Evolutionary conservation across 768 basidiomycete species (phyloP).

Genomic region (Boletales sp.): DNA sequence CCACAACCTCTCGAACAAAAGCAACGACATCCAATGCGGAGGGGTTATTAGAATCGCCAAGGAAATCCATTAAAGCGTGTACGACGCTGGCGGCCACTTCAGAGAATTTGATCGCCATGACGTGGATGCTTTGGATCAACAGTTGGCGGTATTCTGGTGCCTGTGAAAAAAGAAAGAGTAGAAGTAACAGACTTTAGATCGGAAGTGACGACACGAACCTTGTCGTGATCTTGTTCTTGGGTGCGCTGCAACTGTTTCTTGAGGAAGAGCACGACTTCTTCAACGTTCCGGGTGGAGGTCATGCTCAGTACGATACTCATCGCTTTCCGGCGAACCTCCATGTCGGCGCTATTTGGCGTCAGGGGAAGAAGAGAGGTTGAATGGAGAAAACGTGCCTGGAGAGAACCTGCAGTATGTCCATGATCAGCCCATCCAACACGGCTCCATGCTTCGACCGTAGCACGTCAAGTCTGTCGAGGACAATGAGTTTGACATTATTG

Average conservation of each 20-base stretch:
- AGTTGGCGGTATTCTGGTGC: slow-evolving; percentile 93
- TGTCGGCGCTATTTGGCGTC: slow-evolving; percentile 63
- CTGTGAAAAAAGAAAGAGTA: slow-evolving; percentile 35
- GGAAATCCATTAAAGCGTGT: slow-evolving; percentile 89
- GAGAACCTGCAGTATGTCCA: slow-evolving; percentile 92
- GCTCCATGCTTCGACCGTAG: slow-evolving; percentile 83
- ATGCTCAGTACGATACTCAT: slow-evolving; percentile 86
- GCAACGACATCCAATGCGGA: slow-evolving; percentile 94
- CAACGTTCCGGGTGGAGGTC: slow-evolving; percentile 92
- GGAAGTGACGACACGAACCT: slow-evolving; percentile 43
- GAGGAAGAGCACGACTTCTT: slow-evolving; percentile 92
- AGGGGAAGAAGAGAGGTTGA: not conserved
- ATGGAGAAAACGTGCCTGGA: slow-evolving; percentile 50
- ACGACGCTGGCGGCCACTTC: slow-evolving; percentile 96
- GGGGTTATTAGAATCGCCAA: slow-evolving; percentile 92
- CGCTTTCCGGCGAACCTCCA: slow-evolving; percentile 94
- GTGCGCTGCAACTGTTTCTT: slow-evolving; percentile 98
- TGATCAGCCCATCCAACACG: slow-evolving; percentile 86
- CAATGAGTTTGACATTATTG: slow-evolving; percentile 98
- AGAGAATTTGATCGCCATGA: slow-evolving; percentile 94
- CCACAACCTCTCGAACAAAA: slow-evolving; percentile 88
- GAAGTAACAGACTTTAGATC: not conserved
- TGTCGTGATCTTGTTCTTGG: slow-evolving; percentile 88
- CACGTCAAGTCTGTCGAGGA: slow-evolving; percentile 83
- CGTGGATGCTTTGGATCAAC: slow-evolving; percentile 95